These are phyloP conservation scores for Lithospermum erythrorhizon DNA, from an alignment of 257 asterid species.

Conservation along the genomic window DNA sequence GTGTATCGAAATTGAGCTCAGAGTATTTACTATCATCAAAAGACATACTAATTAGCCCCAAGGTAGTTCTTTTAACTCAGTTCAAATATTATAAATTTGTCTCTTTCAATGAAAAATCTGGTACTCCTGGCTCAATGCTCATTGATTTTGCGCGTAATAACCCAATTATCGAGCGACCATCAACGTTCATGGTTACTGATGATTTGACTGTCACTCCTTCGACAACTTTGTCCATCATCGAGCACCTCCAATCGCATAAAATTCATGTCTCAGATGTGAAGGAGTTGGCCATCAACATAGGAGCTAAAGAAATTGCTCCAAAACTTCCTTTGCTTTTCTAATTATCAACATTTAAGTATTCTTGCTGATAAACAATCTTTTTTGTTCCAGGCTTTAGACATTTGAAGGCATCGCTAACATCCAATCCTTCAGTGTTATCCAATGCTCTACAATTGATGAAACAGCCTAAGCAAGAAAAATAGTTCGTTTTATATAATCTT, in stretches of 20 bases:
- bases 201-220: constrained; percentile 5
- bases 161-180: not conserved
- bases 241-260: not conserved
- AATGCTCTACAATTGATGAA: not conserved
- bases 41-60: not conserved
- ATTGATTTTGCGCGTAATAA: no score
- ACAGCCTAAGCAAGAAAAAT: no score
- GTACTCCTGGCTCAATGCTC: no score
- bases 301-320: constrained; percentile 14
- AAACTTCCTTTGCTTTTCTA: no score
- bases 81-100: no score
- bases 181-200: constrained; percentile 10
- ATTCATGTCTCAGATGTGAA: constrained; percentile 14
- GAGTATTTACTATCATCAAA: not conserved
- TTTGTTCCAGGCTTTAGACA: not conserved
- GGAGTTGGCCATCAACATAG: constrained; percentile 13
- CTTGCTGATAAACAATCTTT: no score
- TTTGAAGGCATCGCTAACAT: not conserved
- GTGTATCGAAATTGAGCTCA: not conserved
- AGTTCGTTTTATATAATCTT: no score
- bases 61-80: not conserved
- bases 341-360: not conserved
- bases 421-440: not conserved
- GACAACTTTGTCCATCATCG: not conserved
- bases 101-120: no score